Conservation (phyloP, 176 grass and related monocot species). For the Pharus latifolius region DNA sequence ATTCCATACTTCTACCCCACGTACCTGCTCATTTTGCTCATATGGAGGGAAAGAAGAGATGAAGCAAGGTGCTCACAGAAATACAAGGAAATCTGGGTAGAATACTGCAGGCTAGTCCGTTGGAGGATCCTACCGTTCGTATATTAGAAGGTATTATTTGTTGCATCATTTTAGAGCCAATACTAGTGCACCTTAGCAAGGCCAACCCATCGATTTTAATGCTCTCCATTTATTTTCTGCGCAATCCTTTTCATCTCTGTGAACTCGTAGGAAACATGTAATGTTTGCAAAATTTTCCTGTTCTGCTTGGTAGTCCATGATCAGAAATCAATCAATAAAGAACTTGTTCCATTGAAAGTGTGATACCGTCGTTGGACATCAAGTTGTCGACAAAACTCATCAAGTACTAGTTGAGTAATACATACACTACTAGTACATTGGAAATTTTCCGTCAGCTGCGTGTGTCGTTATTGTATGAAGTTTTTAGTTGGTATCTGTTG, state of each 20-base stretch:
- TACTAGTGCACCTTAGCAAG: neutral
- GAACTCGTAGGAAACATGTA: neutral
- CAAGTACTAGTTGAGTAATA: no score
- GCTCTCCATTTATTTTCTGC: neutral
- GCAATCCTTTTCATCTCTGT: neutral
- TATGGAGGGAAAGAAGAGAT: conserved; percentile 93
- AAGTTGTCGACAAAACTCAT: no score
- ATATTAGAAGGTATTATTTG: conserved; percentile 15
- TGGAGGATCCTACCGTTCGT: conserved; percentile 89
- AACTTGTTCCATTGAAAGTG: neutral
- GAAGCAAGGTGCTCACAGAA: conserved; percentile 82
- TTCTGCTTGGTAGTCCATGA: neutral
- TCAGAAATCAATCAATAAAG: neutral
- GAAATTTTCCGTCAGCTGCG: no score
- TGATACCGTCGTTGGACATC: no score
- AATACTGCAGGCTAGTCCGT: conserved; percentile 79
- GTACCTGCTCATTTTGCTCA: conserved; percentile 80
- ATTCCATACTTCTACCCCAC: conserved; percentile 94
- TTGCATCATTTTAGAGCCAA: neutral
- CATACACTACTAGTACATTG: no score
- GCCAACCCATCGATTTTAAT: neutral
- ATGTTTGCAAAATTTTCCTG: neutral
- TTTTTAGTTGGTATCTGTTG: no score
- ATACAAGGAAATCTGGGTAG: conserved; percentile 84
- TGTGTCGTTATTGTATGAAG: no score